Evolutionary conservation across 208 protist species (phyloP), one percentile per base, ranked within the genome.

Genomic region (Wallacemonas sp.): DNA sequence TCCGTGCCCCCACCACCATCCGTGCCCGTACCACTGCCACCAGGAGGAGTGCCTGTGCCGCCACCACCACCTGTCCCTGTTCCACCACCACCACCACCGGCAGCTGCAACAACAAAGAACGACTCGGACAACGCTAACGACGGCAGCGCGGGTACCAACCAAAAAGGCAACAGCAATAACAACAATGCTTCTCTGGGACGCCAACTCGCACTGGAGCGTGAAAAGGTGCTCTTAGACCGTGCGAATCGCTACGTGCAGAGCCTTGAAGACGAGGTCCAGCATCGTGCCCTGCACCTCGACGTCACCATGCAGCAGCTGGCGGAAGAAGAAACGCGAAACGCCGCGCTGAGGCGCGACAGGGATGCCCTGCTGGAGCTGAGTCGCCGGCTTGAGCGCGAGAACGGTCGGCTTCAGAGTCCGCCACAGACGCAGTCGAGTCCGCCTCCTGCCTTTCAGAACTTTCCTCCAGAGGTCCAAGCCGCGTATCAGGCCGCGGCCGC

Each of bases 181-280:
- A 21, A 39, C 4, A 34, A 44, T 17, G 9, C 21, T 19, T 8
- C 43, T 12, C 39, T 71, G 0, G 49, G 67, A 3, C 61, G 41
- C 8, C 44, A 76, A 16, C 39, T 55, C 0, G 55, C 67, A 0
- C 32, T 56, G 4, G 72, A 75, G 39, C 64, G 67, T 30, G 74
- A 85, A 24, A 58, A 62, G 34, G 57, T 80, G 32, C 77, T 89
- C 17, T 52, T 89, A 29, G 65, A 76, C n/a, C 69, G 78, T 44
- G 83, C 83, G 9, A 80, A 76, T 36, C 64, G 76, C 46, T 89
- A 89, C 56, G 83, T 89, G 8, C 66, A 68, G 64, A 48, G 57
- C 19, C 64, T 89, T 2, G 79, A 89, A 60, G 63, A 83, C 64
- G 80, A 89, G 68, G 74, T 89, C 57, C 46, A 72, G 57, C 80